A percentile compares a stretch with the other conserved stretches of the same genome.
These are phyloP conservation scores for Mycena olivaceomarginata DNA, from an alignment of 768 basidiomycete species.

Conservation along the genomic window DNA sequence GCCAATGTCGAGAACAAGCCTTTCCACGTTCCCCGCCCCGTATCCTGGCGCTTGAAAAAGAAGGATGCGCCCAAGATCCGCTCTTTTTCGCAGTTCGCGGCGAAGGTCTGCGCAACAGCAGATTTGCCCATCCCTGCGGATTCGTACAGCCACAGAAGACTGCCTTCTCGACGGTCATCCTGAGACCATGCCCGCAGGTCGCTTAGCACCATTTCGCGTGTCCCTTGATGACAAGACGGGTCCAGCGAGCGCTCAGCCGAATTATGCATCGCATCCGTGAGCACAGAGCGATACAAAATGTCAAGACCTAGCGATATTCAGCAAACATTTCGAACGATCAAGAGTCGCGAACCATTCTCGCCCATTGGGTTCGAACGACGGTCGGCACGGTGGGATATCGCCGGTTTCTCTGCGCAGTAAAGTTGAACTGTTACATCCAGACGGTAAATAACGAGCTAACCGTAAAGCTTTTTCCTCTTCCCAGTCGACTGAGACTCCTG, in stretches of 20 bases:
- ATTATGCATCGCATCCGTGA: neutral
- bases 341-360: too few species aligned
- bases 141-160: constrained; percentile 47
- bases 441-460: too few species aligned
- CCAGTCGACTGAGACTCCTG: too few species aligned
- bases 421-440: too few species aligned
- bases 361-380: neutral
- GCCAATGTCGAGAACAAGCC: constrained; percentile 52
- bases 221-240: constrained; percentile 32
- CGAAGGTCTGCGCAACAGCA: constrained; percentile 46
- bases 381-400: too few species aligned
- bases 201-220: neutral
- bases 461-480: too few species aligned
- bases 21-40: constrained; percentile 47
- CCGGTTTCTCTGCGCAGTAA: too few species aligned
- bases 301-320: constrained; percentile 11
- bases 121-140: constrained; percentile 49
- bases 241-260: constrained; percentile 10
- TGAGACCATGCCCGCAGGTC: constrained; percentile 3
- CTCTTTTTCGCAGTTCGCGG: constrained; percentile 34
- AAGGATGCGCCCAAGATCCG: constrained; percentile 52
- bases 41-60: constrained; percentile 55
- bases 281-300: constrained; percentile 52
- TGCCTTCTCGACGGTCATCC: neutral
- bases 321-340: too few species aligned